Base-by-base conservation (phyloP, 1,139 yeast species). In the Debaryomyces psychrophilus region DNA sequence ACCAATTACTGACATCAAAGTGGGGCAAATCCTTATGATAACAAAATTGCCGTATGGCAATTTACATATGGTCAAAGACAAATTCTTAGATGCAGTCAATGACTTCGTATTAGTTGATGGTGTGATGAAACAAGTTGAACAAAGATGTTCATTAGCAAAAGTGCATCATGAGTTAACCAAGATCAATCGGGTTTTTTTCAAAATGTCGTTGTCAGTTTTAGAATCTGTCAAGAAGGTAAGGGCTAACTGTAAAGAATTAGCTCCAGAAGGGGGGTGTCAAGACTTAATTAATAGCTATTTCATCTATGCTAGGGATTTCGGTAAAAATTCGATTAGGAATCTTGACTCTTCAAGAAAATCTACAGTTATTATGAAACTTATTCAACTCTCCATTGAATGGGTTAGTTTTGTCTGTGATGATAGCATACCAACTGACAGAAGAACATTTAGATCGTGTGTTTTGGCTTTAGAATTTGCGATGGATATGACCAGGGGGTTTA, bases 361-460 rank as follows among this genome's bases (percentile, higher is more conserved):
- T 0, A 76, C 82, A 0, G 79, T 90, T 8, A 85, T 92, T 34
- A 74, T 86, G 71, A 81, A 83, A 54, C 77, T 93, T 62, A 83
- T 92, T 31, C 83, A 83, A 49, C 67, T 90, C 50, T 82, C 95
- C 38, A 83, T 90, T 44, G 95, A 87, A 48, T 93, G 99, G 99
- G 87, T 93, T 7, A 81, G 90, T 49, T 92, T 90, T 60, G 83
- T 93, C 31, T 89, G 95, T 55, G 98, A 93, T 65, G 98, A 92
- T 59, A 93, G 99, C 69, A 84, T 84, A 17, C 96, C 97, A 0
- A 87, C 96, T 0, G 98, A 92, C 57, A 78, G 87, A 47, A 87
- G 84, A 58, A 93, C 98, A 0, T 93, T 93, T 62, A 76, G 96
- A 58, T 93, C 97, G 97, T 90, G 97, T 67, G 98, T 93, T 18